These are phyloP conservation scores for Rhodomyrtus psidioides DNA, from an alignment of 441 rosid species.

Conservation along the genomic window DNA sequence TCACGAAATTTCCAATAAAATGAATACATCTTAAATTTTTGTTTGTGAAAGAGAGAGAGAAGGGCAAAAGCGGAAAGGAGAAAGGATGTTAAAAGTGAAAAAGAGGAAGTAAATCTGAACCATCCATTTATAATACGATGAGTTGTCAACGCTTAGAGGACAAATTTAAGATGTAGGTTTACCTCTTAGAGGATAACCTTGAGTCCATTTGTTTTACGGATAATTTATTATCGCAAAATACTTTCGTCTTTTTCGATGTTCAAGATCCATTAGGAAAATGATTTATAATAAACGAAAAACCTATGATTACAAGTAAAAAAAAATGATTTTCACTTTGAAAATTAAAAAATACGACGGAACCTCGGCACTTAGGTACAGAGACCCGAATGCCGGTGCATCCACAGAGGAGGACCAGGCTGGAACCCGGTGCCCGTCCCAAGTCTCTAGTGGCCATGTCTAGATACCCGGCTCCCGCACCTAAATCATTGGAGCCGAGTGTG, in stretches of 20 bases:
- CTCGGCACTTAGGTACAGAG: neutral
- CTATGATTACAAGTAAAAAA: neutral
- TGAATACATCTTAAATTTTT: neutral
- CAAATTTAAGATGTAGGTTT: neutral
- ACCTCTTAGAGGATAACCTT: neutral
- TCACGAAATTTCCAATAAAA: neutral
- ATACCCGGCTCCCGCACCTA: accelerated
- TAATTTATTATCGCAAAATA: too few species aligned
- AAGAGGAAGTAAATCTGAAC: neutral
- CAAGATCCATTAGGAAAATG: neutral
- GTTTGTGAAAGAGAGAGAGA: neutral
- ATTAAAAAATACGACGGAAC: neutral
- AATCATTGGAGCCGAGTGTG: neutral
- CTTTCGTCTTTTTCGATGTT: neutral
- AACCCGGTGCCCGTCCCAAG: neutral
- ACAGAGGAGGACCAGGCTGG: neutral
- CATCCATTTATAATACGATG: neutral
- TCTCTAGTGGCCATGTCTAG: too few species aligned
- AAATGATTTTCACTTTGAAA: neutral
- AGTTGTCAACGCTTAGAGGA: neutral
- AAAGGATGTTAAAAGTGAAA: neutral
- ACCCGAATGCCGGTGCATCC: neutral
- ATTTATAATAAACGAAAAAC: neutral
- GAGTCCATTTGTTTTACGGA: too few species aligned
- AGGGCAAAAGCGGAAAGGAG: neutral